Conservation (phyloP, 345 rosid species). For the Hibiscus syriacus region DNA sequence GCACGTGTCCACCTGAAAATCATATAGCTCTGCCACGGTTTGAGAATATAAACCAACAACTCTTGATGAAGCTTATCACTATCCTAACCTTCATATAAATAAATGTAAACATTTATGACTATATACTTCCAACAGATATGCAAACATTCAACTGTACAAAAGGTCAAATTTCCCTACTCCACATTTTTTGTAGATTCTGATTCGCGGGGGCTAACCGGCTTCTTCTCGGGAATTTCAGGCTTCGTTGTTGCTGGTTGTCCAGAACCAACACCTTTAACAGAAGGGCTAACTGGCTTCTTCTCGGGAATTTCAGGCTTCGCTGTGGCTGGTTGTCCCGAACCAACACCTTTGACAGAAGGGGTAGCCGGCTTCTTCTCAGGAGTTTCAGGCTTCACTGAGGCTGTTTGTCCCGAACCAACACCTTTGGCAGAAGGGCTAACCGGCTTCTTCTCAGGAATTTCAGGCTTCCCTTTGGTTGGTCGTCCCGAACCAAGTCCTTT, state of each 20-base stretch:
- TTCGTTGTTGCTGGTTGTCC: too few species aligned
- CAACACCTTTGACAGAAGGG: too few species aligned
- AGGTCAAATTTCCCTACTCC: conserved; percentile 21
- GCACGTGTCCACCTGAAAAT: too few species aligned
- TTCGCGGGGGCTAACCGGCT: not conserved
- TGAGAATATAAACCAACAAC: not conserved
- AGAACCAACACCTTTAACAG: too few species aligned
- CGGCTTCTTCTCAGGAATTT: not conserved
- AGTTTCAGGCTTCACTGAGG: conserved; percentile 52
- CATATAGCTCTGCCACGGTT: too few species aligned
- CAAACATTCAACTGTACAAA: conserved; percentile 1
- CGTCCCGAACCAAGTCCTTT: not conserved
- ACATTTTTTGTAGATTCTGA: not conserved
- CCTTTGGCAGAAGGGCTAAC: conserved; percentile 28
- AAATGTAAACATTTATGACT: not conserved
- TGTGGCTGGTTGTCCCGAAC: too few species aligned
- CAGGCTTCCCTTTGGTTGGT: not conserved
- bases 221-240: too few species aligned
- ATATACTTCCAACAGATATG: not conserved
- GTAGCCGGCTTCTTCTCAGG: conserved; percentile 15
- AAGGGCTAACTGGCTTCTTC: too few species aligned
- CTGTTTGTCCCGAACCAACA: conserved; percentile 46
- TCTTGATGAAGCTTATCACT: not conserved
- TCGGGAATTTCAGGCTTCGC: too few species aligned
- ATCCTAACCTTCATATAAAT: not conserved